These are phyloP conservation scores for Exophiala sp. DNA, from an alignment of 2,329 filamentous ascomycete species.

Conservation along the genomic window DNA sequence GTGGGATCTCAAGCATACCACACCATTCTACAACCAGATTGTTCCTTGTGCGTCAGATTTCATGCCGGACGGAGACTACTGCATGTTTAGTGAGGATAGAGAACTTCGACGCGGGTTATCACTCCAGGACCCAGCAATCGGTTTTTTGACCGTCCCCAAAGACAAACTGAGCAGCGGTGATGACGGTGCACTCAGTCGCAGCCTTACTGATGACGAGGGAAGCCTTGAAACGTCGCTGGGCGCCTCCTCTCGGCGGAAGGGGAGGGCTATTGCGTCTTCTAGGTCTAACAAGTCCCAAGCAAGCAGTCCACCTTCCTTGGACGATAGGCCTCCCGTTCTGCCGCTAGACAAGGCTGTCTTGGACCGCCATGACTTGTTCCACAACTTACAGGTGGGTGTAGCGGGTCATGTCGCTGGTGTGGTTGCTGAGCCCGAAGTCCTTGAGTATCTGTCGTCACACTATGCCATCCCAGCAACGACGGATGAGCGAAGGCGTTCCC, in stretches of 20 bases:
- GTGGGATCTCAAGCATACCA: conserved; percentile 55
- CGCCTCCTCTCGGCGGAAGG: conserved; percentile 43
- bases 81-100: conserved; percentile 50
- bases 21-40: conserved; percentile 53
- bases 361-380: conserved; percentile 26
- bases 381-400: conserved; percentile 44
- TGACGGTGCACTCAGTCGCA: conserved; percentile 43
- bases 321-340: conserved; percentile 44
- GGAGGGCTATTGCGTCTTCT: conserved; percentile 42
- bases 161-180: conserved; percentile 44
- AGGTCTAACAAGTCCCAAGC: conserved; percentile 49
- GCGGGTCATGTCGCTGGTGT: conserved; percentile 46
- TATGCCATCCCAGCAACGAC: conserved; percentile 39
- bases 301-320: conserved; percentile 48
- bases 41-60: conserved; percentile 53
- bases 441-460: conserved; percentile 40
- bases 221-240: conserved; percentile 52
- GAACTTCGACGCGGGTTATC: conserved; percentile 39
- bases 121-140: conserved; percentile 36
- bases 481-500: conserved; percentile 25
- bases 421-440: conserved; percentile 38
- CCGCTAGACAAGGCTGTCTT: conserved; percentile 48
- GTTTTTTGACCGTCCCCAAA: conserved; percentile 38
- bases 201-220: conserved; percentile 51
- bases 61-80: conserved; percentile 53